Conservation (phyloP, 2,329 filamentous ascomycete species). For the Talaromyces pinophilus region DNA sequence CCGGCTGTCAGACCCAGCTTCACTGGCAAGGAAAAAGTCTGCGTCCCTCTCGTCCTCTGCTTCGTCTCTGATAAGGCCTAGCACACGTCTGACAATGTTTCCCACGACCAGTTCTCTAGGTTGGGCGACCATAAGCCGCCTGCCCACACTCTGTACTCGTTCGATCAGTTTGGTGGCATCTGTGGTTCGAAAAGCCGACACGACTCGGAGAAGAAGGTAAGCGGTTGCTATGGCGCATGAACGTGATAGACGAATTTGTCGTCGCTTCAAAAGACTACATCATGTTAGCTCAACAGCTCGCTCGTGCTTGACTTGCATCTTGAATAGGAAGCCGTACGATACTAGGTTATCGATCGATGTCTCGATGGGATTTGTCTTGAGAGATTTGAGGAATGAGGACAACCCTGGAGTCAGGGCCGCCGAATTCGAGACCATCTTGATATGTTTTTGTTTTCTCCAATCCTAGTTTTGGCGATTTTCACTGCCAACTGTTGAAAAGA, state of each 20-base stretch:
- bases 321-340: slow-evolving; percentile 60
- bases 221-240: slow-evolving; percentile 89
- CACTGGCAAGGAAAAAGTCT: slow-evolving; percentile 58
- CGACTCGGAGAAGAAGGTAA: slow-evolving; percentile 81
- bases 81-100: slow-evolving; percentile 87
- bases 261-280: slow-evolving; percentile 76
- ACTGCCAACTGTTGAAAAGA: not conserved
- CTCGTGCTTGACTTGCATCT: slow-evolving; percentile 14
- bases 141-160: slow-evolving; percentile 76
- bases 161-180: slow-evolving; percentile 77
- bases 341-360: slow-evolving; percentile 80
- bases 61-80: slow-evolving; percentile 89
- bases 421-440: slow-evolving; percentile 59
- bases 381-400: slow-evolving; percentile 73
- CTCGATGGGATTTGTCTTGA: slow-evolving; percentile 75
- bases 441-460: not conserved
- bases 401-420: slow-evolving; percentile 69
- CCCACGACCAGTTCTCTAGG: slow-evolving; percentile 89
- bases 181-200: slow-evolving; percentile 75
- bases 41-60: slow-evolving; percentile 76
- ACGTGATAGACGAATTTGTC: slow-evolving; percentile 85
- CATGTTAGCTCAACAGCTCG: slow-evolving; percentile 26
- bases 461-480: not conserved
- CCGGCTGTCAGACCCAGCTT: slow-evolving; percentile 59
- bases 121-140: slow-evolving; percentile 76